A percentile compares a stretch with the other conserved stretches of the same genome.
These are phyloP conservation scores for Hebeloma cylindrosporum DNA, from an alignment of 768 basidiomycete genomes.

Conservation along the genomic window DNA sequence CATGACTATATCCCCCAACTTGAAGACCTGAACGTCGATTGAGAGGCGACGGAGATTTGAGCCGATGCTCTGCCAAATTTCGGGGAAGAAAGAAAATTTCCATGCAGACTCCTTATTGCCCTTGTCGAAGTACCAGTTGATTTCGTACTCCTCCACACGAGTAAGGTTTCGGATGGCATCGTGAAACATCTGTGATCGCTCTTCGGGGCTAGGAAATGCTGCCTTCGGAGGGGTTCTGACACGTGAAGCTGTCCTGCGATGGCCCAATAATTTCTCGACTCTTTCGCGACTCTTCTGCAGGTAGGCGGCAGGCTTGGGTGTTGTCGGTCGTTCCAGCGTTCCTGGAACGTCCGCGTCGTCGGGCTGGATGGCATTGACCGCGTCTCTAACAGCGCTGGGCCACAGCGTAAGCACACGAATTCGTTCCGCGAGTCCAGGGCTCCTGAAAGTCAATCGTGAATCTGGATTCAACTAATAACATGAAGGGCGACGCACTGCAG, in stretches of 20 bases:
- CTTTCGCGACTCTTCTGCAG: slow-evolving; percentile 16
- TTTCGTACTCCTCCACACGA: slow-evolving; percentile 20
- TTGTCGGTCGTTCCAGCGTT: not conserved
- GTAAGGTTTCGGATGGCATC: slow-evolving; percentile 14
- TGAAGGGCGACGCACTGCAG: slow-evolving; percentile 22
- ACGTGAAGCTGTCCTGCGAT: slow-evolving; percentile 11
- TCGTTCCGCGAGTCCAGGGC: slow-evolving; percentile 17
- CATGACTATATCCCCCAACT: slow-evolving; percentile 18
- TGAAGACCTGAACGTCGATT: slow-evolving; percentile 22
- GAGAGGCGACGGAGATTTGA: slow-evolving; percentile 18
- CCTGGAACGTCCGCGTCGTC: slow-evolving; percentile 3
- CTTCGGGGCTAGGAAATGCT: slow-evolving; percentile 18
- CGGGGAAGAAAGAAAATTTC: slow-evolving; percentile 20
- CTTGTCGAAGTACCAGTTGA: slow-evolving; percentile 26
- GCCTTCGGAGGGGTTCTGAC: slow-evolving; percentile 1
- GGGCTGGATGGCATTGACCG: slow-evolving; percentile 16
- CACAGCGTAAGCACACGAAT: slow-evolving; percentile 28
- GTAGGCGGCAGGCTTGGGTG: slow-evolving; percentile 9
- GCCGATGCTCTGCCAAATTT: slow-evolving; percentile 20
- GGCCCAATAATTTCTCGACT: slow-evolving; percentile 19
- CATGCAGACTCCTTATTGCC: slow-evolving; percentile 14
- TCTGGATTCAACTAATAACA: not conserved
- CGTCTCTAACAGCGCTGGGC: slow-evolving; percentile 26
- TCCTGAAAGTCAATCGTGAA: slow-evolving; percentile 5
- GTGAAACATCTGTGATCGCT: slow-evolving; percentile 17